Conservation (phyloP, 1,284 basidiomycete genomes). For the Tilletia walkeri region DNA sequence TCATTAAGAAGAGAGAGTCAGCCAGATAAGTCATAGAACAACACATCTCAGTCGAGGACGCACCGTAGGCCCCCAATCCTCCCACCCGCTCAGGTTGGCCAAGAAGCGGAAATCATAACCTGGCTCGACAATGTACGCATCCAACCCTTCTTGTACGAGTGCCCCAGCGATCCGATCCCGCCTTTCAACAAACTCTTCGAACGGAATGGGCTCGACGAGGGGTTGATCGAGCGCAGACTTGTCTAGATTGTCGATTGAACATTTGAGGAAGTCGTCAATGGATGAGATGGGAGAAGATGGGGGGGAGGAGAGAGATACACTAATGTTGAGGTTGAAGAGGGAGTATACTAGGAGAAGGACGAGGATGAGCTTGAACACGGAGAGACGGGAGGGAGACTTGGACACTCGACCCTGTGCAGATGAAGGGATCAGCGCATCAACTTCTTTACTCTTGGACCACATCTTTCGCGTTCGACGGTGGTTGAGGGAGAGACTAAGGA, state of each 20-base stretch:
- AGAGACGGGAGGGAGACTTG: too few relatives aligned
- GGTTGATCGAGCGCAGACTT: background rate
- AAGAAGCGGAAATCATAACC: background rate
- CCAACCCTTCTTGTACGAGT: background rate
- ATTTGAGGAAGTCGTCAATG: background rate
- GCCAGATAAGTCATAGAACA: background rate
- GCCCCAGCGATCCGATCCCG: background rate
- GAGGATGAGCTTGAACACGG: too few relatives aligned
- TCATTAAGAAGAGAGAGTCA: background rate
- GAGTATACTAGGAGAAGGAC: background rate
- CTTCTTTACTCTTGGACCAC: too few relatives aligned
- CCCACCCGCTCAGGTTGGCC: constrained; percentile 5
- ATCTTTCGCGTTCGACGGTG: too few relatives aligned
- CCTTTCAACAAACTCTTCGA: constrained; percentile 12
- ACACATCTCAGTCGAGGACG: background rate
- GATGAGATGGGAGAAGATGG: background rate
- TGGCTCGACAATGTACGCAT: constrained; percentile 10
- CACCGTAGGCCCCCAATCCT: constrained; percentile 11
- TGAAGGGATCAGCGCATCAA: too few relatives aligned
- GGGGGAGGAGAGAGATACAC: background rate
- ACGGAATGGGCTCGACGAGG: constrained; percentile 10
- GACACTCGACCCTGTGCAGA: too few relatives aligned
- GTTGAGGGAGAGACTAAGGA: too few relatives aligned
- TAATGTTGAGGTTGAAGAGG: background rate
- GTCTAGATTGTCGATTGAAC: constrained; percentile 6